These are phyloP conservation scores for Ophiostoma triangulosporum DNA, from an alignment of 2,329 filamentous ascomycete genomes.

Conservation along the genomic window DNA sequence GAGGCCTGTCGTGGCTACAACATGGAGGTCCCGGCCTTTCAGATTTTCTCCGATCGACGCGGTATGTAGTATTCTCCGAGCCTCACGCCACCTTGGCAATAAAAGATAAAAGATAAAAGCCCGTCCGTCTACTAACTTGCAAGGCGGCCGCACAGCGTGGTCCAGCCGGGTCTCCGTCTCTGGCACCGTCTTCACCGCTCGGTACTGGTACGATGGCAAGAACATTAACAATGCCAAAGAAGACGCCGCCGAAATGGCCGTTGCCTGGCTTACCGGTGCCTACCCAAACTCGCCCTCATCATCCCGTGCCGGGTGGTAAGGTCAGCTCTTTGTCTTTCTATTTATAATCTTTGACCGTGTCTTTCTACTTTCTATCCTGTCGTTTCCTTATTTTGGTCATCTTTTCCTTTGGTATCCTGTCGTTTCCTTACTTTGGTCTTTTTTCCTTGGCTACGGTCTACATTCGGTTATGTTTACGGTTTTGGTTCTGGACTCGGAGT, in stretches of 20 bases:
- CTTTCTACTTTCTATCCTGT: background rate
- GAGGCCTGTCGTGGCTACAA: conserved; percentile 20
- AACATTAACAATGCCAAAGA: conserved; percentile 80
- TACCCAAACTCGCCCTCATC: conserved; percentile 29
- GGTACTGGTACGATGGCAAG: conserved; percentile 85
- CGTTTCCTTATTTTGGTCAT: background rate
- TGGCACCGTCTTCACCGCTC: conserved; percentile 51
- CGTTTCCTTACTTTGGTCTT: background rate
- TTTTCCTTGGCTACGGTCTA: too few species aligned
- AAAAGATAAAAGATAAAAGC: too few species aligned
- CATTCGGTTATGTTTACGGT: background rate
- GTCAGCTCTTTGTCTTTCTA: background rate
- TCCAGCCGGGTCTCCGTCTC: conserved; percentile 66
- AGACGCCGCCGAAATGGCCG: conserved; percentile 76
- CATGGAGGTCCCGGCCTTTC: conserved; percentile 19
- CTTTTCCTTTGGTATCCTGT: background rate
- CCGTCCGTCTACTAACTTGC: background rate
- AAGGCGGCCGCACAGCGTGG: conserved; percentile 85
- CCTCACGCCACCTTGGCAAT: background rate
- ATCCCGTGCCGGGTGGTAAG: conserved; percentile 24
- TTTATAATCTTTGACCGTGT: background rate
- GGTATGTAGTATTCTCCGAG: conserved; percentile 16
- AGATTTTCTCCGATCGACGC: conserved; percentile 22
- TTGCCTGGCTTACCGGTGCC: conserved; percentile 38
- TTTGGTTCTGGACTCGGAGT: background rate